Conservation (phyloP, 805 yeast genomes). For the Ogataea nakhonphanomensis region DNA sequence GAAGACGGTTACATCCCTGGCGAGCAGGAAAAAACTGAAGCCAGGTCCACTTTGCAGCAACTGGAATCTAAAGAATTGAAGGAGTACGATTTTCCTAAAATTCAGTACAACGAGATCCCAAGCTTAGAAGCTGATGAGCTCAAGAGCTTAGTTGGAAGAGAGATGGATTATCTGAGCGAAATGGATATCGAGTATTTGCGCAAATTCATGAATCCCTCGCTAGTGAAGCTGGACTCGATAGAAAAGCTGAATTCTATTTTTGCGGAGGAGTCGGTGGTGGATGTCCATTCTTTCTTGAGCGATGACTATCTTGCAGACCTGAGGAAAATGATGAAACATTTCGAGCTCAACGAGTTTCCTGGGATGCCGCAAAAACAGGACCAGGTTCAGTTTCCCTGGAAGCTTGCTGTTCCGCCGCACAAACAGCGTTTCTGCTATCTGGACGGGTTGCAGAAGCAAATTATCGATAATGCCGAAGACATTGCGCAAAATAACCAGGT, state of each 20-base stretch:
- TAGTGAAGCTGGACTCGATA: constrained; percentile 41
- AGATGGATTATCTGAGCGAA: constrained; percentile 2
- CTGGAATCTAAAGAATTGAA: constrained; percentile 71
- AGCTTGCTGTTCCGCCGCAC: constrained; percentile 89
- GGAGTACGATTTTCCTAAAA: constrained; percentile 80
- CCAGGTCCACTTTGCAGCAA: constrained; percentile 72
- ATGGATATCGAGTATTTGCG: constrained; percentile 48
- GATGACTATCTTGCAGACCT: constrained; percentile 48
- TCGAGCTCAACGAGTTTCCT: constrained; percentile 54
- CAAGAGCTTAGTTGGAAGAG: constrained; percentile 36
- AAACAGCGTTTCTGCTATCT: constrained; percentile 83
- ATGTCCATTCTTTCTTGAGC: constrained; percentile 60
- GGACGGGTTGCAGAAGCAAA: constrained; percentile 52
- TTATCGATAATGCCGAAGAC: constrained; percentile 30
- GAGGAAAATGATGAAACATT: constrained; percentile 44
- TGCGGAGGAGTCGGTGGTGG: constrained; percentile 64
- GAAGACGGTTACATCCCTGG: constrained; percentile 83
- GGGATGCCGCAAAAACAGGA: constrained; percentile 52
- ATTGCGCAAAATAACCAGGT: constrained; percentile 32
- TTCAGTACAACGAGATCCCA: constrained; percentile 27
- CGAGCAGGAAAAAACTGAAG: constrained; percentile 76
- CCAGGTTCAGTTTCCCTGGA: constrained; percentile 76
- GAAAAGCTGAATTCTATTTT: constrained; percentile 48
- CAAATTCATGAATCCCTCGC: constrained; percentile 53
- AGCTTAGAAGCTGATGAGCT: constrained; percentile 20